phyloP scores from a whole-genome alignment of 257 asterid genomes.

The Eustoma russellianum region DNA sequence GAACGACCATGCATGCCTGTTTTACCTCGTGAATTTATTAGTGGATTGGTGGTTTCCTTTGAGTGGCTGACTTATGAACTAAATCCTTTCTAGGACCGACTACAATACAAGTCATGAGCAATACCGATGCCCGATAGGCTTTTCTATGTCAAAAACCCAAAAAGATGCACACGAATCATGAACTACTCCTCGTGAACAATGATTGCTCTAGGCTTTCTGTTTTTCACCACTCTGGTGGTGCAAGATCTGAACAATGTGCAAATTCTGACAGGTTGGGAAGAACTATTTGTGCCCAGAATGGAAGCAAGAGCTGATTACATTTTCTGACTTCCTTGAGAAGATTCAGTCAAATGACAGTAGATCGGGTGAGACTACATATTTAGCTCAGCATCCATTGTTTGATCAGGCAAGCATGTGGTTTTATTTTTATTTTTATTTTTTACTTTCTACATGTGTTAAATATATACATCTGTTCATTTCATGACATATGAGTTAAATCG shows the following conservation, averaged over 20 bases:
- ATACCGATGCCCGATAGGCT: too few relatives aligned
- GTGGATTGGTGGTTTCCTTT: too few relatives aligned
- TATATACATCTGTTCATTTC: background rate
- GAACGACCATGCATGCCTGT: too few relatives aligned
- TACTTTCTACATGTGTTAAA: background rate
- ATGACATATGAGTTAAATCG: conserved; percentile 14
- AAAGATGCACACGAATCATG: too few relatives aligned
- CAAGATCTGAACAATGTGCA: background rate
- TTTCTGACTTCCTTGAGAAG: conserved; percentile 85
- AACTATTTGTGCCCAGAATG: conserved; percentile 54
- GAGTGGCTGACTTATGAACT: too few relatives aligned
- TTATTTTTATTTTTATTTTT: conserved; percentile 2
- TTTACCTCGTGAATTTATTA: too few relatives aligned
- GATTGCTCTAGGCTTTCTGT: too few relatives aligned
- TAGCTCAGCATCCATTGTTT: conserved; percentile 92
- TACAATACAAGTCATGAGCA: too few relatives aligned
- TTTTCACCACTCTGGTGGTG: background rate
- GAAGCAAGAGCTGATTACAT: conserved; percentile 82
- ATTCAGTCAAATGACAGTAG: conserved; percentile 36
- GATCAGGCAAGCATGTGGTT: conserved; percentile 57
- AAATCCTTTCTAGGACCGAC: too few relatives aligned
- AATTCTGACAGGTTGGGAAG: conserved; percentile 42
- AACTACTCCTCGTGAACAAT: too few relatives aligned
- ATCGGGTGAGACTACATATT: conserved; percentile 43
- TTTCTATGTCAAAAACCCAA: too few relatives aligned